Conservation (phyloP, 352 stramenopile species). For the Blastocystis sp. region DNA sequence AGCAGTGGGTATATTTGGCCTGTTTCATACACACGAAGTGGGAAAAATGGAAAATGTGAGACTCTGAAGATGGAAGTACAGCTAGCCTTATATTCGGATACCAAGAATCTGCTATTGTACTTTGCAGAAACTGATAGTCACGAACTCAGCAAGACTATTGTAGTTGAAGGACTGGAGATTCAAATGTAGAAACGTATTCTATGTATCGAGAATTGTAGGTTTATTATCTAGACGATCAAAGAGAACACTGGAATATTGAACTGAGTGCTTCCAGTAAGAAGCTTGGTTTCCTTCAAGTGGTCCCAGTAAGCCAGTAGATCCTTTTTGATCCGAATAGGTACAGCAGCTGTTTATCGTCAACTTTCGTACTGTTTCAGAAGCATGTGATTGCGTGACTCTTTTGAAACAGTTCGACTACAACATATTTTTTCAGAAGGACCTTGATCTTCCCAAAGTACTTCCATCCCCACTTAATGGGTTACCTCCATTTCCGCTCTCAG, state of each 20-base stretch:
- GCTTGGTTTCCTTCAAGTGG: constrained; percentile 3
- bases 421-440: neutral
- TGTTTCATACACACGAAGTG: constrained; percentile 2
- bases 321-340: neutral
- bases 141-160: neutral
- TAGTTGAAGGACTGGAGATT: neutral
- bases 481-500: neutral
- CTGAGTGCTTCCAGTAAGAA: neutral
- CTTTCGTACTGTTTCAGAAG: constrained; percentile 2
- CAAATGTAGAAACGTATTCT: constrained; percentile 10
- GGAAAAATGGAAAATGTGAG: constrained; percentile 23
- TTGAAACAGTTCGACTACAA: neutral
- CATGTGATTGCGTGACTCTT: neutral
- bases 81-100: neutral
- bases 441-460: neutral
- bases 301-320: neutral
- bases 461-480: neutral
- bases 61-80: constrained; percentile 37
- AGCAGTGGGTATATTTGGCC: constrained; percentile 24
- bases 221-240: neutral
- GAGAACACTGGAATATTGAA: constrained; percentile 4
- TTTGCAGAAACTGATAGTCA: constrained; percentile 17
- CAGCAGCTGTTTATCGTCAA: constrained; percentile 1
- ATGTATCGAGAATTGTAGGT: neutral
- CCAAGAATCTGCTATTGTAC: constrained; percentile 4